Base-by-base conservation (phyloP, 2,329 filamentous ascomycete species). In the Fragosphaeria purpurea region DNA sequence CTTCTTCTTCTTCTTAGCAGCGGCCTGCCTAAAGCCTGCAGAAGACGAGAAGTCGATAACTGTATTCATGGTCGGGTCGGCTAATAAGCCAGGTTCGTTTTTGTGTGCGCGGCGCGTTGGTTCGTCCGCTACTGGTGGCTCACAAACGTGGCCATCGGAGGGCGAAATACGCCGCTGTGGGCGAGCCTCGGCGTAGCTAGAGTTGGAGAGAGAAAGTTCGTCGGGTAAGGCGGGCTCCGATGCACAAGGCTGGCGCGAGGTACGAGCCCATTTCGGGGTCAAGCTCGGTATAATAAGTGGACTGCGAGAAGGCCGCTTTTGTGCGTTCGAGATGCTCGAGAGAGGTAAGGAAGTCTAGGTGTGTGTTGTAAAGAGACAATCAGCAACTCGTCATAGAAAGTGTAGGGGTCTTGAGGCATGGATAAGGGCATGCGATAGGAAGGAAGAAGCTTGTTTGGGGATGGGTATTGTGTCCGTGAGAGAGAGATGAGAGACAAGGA, bases 41-140 rank as follows among this genome's bases (percentile, higher is more conserved):
- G 73, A 65, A 32, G 72, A 77, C 30, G 69, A 68, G 52, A 85
- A 78, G 60, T 86, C 81, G 47, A 86, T 67, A 34, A 69, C 65
- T 22, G 67, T 60, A 40, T 66, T 62, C 57, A 67, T 65, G 39
- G 62, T 66, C n/a, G 73, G 74, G 56, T 78, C 73, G 41, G 56
- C 56, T 37, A 80, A 65, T 6, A 78, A 58, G 58, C 65, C 63
- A 54, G 45, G 8, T 12, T 65, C 58, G 32, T 60, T 60, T 46
- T 53, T 55, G 34, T 48, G 41, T 47, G 46, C 10, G 6, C 43
- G 47, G 6, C 44, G 50, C 3, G 38, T 40, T 10, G 50, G 32
- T 8, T 13, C 37, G 31, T 10, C 11, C 32, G 44, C 46, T 8
- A 43, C 34, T 6, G 53, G 48, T 11, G 34, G 32, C 11, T 53